Evolutionary conservation across 768 basidiomycete genomes (phyloP).

Genomic region (Ramaria sp.): DNA sequence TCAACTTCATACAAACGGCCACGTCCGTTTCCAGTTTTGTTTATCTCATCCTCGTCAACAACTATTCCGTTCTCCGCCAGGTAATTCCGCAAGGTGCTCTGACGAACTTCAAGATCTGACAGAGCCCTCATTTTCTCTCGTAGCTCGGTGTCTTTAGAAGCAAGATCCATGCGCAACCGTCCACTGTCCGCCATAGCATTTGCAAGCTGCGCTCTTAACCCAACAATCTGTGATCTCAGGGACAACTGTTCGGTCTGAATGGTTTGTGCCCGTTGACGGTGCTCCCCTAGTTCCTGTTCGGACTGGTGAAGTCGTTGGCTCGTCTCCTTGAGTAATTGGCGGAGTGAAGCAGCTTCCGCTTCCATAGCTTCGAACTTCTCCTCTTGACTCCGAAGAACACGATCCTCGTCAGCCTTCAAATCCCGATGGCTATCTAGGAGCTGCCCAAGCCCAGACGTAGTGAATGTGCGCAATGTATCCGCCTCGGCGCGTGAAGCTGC

Average conservation of each 20-base stretch:
- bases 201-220: slow-evolving; percentile 63
- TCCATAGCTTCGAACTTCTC: slow-evolving; percentile 80
- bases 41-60: slow-evolving; percentile 60
- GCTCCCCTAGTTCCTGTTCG: slow-evolving; percentile 52
- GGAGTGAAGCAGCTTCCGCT: slow-evolving; percentile 61
- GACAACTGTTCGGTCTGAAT: slow-evolving; percentile 52
- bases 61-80: slow-evolving; percentile 81
- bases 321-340: slow-evolving; percentile 71
- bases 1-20: slow-evolving; percentile 66
- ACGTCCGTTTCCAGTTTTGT: slow-evolving; percentile 25
- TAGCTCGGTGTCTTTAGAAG: slow-evolving; percentile 53
- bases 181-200: slow-evolving; percentile 58
- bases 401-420: slow-evolving; percentile 75
- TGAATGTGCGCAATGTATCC: slow-evolving; percentile 77
- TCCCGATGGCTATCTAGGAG: slow-evolving; percentile 82
- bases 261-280: slow-evolving; percentile 53
- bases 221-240: slow-evolving; percentile 63
- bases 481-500: slow-evolving; percentile 89
- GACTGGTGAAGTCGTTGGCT: slow-evolving; percentile 59
- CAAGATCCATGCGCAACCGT: slow-evolving; percentile 56
- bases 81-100: slow-evolving; percentile 74
- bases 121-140: slow-evolving; percentile 53
- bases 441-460: slow-evolving; percentile 78
- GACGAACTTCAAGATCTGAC: slow-evolving; percentile 59
- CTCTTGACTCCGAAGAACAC: slow-evolving; percentile 57